These are phyloP conservation scores for Phytophthora cactorum DNA, from an alignment of 352 stramenopile genomes.

Conservation along the genomic window DNA sequence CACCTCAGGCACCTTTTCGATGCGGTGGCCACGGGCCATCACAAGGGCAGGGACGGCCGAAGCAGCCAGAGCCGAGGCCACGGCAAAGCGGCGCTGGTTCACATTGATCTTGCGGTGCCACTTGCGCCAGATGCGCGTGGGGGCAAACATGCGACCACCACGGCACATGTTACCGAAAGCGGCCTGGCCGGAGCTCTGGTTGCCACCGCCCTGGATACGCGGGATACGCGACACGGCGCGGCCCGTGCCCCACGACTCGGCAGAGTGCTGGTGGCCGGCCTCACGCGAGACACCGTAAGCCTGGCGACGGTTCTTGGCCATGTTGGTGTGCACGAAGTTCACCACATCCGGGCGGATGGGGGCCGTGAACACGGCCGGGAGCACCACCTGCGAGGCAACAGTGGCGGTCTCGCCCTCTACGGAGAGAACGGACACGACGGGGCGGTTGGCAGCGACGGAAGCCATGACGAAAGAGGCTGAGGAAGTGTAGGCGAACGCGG, in stretches of 20 bases:
- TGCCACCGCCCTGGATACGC: conserved; percentile 98
- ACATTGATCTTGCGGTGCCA: conserved; percentile 99
- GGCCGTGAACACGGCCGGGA: conserved; percentile 97
- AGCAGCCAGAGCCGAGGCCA: conserved; percentile 97
- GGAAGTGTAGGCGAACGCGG: conserved; percentile 60
- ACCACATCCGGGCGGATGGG: conserved; percentile 99
- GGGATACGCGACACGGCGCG: conserved; percentile 99
- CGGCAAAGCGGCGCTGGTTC: conserved; percentile 98
- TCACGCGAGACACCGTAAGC: conserved; percentile 97
- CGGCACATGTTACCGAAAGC: conserved; percentile 99
- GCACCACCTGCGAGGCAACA: conserved; percentile 89
- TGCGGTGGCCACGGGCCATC: conserved; percentile 97
- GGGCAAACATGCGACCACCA: conserved; percentile 98
- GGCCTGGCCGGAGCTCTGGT: conserved; percentile 97
- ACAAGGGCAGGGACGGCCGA: conserved; percentile 97
- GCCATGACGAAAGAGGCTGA: conserved; percentile 62
- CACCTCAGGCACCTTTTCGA: conserved; percentile 97
- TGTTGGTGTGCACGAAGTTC: conserved; percentile 99
- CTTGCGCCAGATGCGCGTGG: conserved; percentile 99
- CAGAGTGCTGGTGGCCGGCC: conserved; percentile 97
- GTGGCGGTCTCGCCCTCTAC: conserved; percentile 77
- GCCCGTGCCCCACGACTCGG: conserved; percentile 98
- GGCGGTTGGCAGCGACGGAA: conserved; percentile 92
- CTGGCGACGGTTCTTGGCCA: conserved; percentile 99
- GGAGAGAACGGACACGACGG: conserved; percentile 96